Base-by-base conservation (phyloP, 805 yeast species). In the Yarrowia keelungensis region DNA sequence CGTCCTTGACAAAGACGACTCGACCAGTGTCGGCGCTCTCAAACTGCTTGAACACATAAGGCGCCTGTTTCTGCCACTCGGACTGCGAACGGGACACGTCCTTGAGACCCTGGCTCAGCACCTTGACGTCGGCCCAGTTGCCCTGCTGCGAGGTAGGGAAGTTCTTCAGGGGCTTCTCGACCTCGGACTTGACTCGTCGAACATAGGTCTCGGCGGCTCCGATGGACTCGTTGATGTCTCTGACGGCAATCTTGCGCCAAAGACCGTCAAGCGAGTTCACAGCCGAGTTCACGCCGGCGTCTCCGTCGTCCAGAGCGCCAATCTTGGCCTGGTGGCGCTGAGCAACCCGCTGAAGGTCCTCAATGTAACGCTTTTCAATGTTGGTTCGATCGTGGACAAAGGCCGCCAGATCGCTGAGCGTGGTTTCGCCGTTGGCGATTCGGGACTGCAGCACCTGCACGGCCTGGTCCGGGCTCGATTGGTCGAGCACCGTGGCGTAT, bases 61-160 rank as follows among this genome's bases (percentile, higher is more conserved):
- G 94, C 2, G 95, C 94, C 76, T 88, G 87, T 67, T 85, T 80
- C 71, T 87, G 88, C 97, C 97, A 92, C 73, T 72, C 74, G 67
- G 72, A 43, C 67, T 76, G 77, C 71, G 79, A 84, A 71, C 46
- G 61, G 8, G 85, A 85, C 45, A 83, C 77, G 75, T 83, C 79
- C 77, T 79, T 73, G 68, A 84, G 73, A 58, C 79, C 81, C 1
- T 82, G 76, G 69, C 82, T 84, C 65, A 84, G 73, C 32, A 71
- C 79, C 74, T 86, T 80, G 74, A 85, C 83, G 74, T 86, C 89
- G 35, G 82, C 79, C 85, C 86, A 86, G 70, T 81, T 80, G 79
- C 73, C 88, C 87, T 42, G 46, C 64, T 50, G 68, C 68, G 82
- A 84, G 58, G 86, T 81, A 45, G 86, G 79, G 70, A 84, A 86